Conservation (phyloP, 805 yeast genomes). For the Lipomyces sp. region DNA sequence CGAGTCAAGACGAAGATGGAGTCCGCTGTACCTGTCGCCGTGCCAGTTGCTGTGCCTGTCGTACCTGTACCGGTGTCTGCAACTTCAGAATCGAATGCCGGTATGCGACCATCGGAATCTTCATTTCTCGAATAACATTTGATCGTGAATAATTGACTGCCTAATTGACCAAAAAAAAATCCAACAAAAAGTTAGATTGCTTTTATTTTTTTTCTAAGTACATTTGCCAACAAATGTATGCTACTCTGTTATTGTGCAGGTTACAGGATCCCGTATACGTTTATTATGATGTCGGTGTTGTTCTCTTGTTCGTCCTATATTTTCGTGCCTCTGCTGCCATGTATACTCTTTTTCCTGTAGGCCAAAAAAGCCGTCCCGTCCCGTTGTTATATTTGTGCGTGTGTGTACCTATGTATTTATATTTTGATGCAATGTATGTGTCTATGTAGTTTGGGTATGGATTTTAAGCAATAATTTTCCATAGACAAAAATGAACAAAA, state of each 20-base stretch:
- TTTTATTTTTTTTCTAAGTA: neutral
- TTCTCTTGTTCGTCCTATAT: neutral
- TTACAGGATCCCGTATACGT: neutral
- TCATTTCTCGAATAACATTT: neutral
- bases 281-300: neutral
- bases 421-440: neutral
- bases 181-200: neutral
- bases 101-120: neutral
- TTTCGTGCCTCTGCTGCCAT: neutral
- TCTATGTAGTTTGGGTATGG: constrained; percentile 1
- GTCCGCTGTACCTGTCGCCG: neutral
- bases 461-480: neutral
- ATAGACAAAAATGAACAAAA: neutral
- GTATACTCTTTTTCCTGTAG: neutral
- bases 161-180: neutral
- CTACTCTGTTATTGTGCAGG: neutral
- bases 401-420: neutral
- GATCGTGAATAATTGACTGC: neutral
- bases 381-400: neutral
- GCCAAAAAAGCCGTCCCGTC: neutral
- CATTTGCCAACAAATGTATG: too few species aligned
- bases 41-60: neutral
- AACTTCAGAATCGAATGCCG: neutral
- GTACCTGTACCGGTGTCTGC: neutral
- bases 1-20: constrained; percentile 2